These are phyloP conservation scores for Crithidia mellificae DNA, from an alignment of 208 protist genomes.

Conservation along the genomic window DNA sequence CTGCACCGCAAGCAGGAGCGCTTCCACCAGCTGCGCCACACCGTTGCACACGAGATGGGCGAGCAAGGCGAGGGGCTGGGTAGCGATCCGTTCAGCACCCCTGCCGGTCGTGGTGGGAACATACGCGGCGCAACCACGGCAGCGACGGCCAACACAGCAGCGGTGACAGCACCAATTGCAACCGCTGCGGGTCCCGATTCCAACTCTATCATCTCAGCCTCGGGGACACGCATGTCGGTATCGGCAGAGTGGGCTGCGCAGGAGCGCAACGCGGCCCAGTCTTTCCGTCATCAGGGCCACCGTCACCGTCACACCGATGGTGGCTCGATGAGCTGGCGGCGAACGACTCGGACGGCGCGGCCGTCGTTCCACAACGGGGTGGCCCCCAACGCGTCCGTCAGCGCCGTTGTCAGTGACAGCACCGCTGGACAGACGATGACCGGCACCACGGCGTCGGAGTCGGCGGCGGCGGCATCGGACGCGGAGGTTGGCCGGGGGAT, in stretches of 20 bases:
- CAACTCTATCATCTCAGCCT: slow-evolving; percentile 5
- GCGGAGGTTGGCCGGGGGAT: background rate
- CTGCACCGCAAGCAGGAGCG: slow-evolving; percentile 32
- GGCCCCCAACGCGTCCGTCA: background rate
- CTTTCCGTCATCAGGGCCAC: background rate
- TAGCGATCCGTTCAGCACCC: background rate
- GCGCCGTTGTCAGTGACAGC: slow-evolving; percentile 1
- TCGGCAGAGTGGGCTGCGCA: slow-evolving; percentile 10
- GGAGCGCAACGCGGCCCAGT: background rate
- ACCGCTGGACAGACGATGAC: background rate
- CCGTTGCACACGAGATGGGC: slow-evolving; percentile 13
- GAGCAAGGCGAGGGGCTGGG: background rate
- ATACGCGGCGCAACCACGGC: no score
- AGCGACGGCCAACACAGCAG: no score
- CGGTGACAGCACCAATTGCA: background rate
- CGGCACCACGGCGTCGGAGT: background rate
- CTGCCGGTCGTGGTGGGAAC: background rate
- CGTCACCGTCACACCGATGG: no score
- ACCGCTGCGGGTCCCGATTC: background rate
- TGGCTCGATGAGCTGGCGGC: background rate
- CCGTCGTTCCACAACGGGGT: background rate
- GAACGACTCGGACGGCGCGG: background rate
- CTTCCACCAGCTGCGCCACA: slow-evolving; percentile 29
- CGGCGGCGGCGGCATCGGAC: background rate
- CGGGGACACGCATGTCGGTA: slow-evolving; percentile 9